These are phyloP conservation scores for Rhododendron vialii DNA, from an alignment of 148 eudicot species.

Conservation along the genomic window DNA sequence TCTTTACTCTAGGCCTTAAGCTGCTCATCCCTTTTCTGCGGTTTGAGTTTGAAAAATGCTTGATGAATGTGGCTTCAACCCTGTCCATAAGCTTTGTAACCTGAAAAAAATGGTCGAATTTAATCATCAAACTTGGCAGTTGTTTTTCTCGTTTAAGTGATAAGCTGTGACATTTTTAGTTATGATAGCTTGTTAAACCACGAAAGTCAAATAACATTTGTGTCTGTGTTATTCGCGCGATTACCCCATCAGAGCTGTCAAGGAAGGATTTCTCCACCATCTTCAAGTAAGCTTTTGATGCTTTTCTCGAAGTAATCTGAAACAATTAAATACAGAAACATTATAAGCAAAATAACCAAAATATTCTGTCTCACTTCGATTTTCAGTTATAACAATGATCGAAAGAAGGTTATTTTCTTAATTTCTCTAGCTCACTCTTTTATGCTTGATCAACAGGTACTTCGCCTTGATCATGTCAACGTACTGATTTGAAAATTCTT, in stretches of 20 bases:
- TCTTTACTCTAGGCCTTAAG: constrained; percentile 51
- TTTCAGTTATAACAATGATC: background rate
- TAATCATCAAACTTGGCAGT: background rate
- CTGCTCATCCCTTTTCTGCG: constrained; percentile 72
- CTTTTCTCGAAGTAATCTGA: constrained; percentile 57
- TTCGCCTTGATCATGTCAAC: background rate
- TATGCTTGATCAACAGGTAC: background rate
- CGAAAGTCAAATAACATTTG: background rate
- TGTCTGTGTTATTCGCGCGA: background rate
- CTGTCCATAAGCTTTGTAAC: constrained; percentile 49
- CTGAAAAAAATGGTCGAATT: constrained; percentile 25
- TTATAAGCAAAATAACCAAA: background rate
- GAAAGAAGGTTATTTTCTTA: background rate
- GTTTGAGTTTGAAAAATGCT: constrained; percentile 66
- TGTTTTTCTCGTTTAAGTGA: background rate
- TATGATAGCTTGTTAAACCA: background rate
- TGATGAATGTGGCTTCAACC: constrained; percentile 59
- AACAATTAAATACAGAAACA: background rate
- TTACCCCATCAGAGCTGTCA: constrained; percentile 78
- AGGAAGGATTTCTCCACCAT: constrained; percentile 66
- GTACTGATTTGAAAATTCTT: background rate
- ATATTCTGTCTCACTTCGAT: background rate
- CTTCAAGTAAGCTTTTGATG: constrained; percentile 69
- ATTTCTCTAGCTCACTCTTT: background rate
- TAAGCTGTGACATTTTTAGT: background rate